phyloP scores from a whole-genome alignment of 2,329 filamentous ascomycete genomes.

The Aureobasidium uvarum region DNA sequence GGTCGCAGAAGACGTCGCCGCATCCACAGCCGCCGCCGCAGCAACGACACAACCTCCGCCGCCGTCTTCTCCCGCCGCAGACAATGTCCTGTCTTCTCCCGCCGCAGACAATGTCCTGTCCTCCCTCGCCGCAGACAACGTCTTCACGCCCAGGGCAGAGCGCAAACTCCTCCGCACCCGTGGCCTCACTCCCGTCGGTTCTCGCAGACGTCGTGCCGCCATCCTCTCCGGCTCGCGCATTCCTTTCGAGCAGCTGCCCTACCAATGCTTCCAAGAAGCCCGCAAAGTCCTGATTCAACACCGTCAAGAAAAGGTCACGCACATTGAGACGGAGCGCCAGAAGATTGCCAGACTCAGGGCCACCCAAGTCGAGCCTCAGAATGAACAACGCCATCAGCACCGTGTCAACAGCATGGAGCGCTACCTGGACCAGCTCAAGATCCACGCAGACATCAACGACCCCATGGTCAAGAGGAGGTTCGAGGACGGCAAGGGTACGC shows the following conservation, averaged over 20 bases:
- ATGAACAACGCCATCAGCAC: constrained; percentile 55
- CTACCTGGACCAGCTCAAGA: constrained; percentile 75
- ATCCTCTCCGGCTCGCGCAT: constrained; percentile 59
- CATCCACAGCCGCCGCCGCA: constrained; percentile 35
- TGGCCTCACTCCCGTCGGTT: constrained; percentile 66
- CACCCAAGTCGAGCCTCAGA: constrained; percentile 32
- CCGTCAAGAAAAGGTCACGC: constrained; percentile 72
- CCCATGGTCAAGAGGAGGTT: constrained; percentile 89
- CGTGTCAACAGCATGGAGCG: constrained; percentile 67
- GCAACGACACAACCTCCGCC: constrained; percentile 9
- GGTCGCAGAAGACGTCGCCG: constrained; percentile 42
- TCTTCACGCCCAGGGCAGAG: constrained; percentile 63
- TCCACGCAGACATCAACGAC: constrained; percentile 91
- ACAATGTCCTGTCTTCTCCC: constrained; percentile 35
- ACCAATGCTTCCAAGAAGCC: constrained; percentile 97
- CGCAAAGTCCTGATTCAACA: constrained; percentile 78
- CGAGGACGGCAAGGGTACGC: constrained; percentile 81
- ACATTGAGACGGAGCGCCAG: constrained; percentile 65
- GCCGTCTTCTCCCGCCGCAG: constrained; percentile 54
- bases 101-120: constrained; percentile 51
- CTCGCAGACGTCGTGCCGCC: constrained; percentile 69
- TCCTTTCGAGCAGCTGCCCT: constrained; percentile 90
- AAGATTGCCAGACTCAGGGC: constrained; percentile 67
- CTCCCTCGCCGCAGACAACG: constrained; percentile 62
- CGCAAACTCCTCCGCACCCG: constrained; percentile 60